Conservation (phyloP, 371 early-diverging fungal genomes). For the Rhizopus sp. region DNA sequence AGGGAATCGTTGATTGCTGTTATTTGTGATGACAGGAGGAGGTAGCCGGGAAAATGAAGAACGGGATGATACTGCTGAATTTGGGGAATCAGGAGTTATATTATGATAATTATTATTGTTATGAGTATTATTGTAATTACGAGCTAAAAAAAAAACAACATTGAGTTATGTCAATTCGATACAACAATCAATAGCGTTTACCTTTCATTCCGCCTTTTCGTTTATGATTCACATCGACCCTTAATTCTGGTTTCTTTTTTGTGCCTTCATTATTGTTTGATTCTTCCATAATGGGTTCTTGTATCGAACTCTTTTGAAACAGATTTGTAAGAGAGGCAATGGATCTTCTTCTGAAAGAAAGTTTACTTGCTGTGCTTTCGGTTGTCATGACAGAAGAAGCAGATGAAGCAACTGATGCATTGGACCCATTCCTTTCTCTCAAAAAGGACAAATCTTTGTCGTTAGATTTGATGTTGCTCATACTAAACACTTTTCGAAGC, state of each 20-base stretch:
- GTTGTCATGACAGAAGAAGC: slow-evolving; percentile 9
- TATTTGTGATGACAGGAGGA: slow-evolving; percentile 25
- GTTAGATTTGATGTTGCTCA: slow-evolving; percentile 35
- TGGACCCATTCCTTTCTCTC: slow-evolving; percentile 12
- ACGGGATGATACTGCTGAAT: slow-evolving; percentile 35
- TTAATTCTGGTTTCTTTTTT: slow-evolving; percentile 30
- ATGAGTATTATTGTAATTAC: slow-evolving; percentile 8
- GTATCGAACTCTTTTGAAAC: slow-evolving; percentile 30
- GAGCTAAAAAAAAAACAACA: slow-evolving; percentile 3
- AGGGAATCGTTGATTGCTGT: slow-evolving; percentile 9
- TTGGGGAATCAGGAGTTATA: slow-evolving; percentile 40
- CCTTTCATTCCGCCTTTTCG: slow-evolving; percentile 37
- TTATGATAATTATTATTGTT: slow-evolving; percentile 7
- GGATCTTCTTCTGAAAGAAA: slow-evolving; percentile 43
- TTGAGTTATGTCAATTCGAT: background rate
- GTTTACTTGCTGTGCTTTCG: slow-evolving; percentile 4
- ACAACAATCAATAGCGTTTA: slow-evolving; percentile 11
- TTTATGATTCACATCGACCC: slow-evolving; percentile 20
- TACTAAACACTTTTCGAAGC: slow-evolving; percentile 54
- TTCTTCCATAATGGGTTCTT: slow-evolving; percentile 21
- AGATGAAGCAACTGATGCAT: slow-evolving; percentile 15
- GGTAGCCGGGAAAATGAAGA: slow-evolving; percentile 28
- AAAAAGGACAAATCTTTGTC: slow-evolving; percentile 12
- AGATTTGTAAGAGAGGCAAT: slow-evolving; percentile 42
- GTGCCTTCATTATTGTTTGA: slow-evolving; percentile 7